phyloP scores from a whole-genome alignment of 2,329 filamentous ascomycete genomes.

The Hirsutella minnesotensis region DNA sequence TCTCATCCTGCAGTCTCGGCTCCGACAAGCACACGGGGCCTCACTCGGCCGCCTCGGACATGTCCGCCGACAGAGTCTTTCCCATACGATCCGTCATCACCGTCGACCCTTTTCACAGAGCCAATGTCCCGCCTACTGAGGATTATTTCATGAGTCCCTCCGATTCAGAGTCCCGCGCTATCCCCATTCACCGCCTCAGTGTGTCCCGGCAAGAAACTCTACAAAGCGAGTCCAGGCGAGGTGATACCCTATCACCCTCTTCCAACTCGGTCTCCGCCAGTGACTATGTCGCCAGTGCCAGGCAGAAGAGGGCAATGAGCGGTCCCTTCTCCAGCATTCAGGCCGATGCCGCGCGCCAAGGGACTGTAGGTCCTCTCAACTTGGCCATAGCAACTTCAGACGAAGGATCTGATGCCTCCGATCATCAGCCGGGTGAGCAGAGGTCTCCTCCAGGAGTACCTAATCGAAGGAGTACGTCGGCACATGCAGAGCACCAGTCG shows the following conservation, averaged over 20 bases:
- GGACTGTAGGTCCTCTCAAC: slow-evolving; percentile 20
- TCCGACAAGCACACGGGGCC: slow-evolving; percentile 28
- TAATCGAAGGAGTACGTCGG: slow-evolving; percentile 6
- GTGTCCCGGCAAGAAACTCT: slow-evolving; percentile 14
- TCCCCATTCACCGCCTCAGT: slow-evolving; percentile 17
- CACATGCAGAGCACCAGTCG: slow-evolving; percentile 11
- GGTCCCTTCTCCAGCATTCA: slow-evolving; percentile 33
- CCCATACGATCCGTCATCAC: slow-evolving; percentile 73
- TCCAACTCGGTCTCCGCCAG: not conserved
- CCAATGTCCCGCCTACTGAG: slow-evolving; percentile 22
- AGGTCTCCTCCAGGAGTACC: not conserved
- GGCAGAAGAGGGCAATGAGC: slow-evolving; percentile 22
- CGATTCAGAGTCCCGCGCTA: slow-evolving; percentile 18
- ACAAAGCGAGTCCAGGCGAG: slow-evolving; percentile 13
- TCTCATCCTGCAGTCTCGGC: slow-evolving; percentile 28
- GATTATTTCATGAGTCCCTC: slow-evolving; percentile 24
- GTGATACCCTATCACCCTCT: slow-evolving; percentile 14
- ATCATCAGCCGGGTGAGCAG: not conserved
- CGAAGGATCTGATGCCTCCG: slow-evolving; percentile 18
- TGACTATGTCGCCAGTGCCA: slow-evolving; percentile 7
- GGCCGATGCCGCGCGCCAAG: slow-evolving; percentile 28
- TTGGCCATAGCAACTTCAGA: slow-evolving; percentile 20
- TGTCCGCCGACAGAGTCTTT: slow-evolving; percentile 52
- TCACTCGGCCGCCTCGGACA: slow-evolving; percentile 21
- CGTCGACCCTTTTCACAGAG: slow-evolving; percentile 42